Conservation (phyloP, 345 rosid species). For the Angophora floribunda region DNA sequence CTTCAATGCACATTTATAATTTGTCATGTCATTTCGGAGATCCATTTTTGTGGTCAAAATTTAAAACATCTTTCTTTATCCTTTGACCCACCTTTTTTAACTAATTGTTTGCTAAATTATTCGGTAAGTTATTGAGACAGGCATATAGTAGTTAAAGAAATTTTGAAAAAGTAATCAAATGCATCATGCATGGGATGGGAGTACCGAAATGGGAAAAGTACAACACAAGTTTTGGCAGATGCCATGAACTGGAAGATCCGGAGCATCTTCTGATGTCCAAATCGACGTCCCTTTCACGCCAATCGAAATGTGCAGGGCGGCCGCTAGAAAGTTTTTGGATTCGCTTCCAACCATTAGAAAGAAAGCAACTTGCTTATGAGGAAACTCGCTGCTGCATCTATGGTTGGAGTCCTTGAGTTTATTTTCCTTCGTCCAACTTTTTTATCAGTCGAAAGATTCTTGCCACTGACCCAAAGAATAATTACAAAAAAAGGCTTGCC, state of each 20-base stretch:
- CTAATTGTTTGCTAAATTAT: background rate
- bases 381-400: background rate
- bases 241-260: background rate
- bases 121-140: background rate
- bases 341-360: background rate
- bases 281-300: background rate
- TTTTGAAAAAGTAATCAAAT: too few relatives aligned
- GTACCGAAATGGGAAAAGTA: background rate
- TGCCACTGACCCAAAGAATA: too few relatives aligned
- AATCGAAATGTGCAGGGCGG: too few relatives aligned
- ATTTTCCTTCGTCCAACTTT: too few relatives aligned
- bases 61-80: background rate
- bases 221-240: background rate
- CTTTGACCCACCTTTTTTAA: too few relatives aligned
- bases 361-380: background rate
- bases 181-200: background rate
- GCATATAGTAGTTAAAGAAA: too few relatives aligned
- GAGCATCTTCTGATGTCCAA: background rate
- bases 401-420: background rate
- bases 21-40: background rate
- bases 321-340: too few relatives aligned
- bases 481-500: background rate
- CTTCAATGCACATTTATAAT: background rate
- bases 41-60: background rate
- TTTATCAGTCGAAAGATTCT: background rate